phyloP scores from a whole-genome alignment of 352 stramenopile species.

The Aphanomyces invadans region DNA sequence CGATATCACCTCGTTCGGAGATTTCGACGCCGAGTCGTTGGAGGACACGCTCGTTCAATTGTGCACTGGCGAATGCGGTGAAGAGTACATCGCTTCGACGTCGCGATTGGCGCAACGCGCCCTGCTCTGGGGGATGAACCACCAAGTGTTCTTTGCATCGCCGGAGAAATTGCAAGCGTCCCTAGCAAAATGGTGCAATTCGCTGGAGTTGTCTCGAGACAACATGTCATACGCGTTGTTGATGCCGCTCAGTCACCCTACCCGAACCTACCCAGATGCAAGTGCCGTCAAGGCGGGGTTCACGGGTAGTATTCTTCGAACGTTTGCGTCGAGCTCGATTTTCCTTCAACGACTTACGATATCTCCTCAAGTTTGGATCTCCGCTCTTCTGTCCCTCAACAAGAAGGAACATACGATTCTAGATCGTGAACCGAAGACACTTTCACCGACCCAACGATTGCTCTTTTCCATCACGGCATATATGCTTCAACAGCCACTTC shows the following conservation, averaged over 20 bases:
- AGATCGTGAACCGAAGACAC: neutral
- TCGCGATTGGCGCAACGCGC: constrained; percentile 16
- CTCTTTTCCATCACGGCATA: constrained; percentile 16
- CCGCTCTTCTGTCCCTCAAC: neutral
- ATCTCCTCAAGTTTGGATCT: neutral
- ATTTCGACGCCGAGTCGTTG: neutral
- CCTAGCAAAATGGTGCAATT: neutral
- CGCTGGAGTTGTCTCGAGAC: neutral
- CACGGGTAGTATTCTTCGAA: constrained; percentile 9
- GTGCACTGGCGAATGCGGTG: neutral
- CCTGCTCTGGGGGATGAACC: constrained; percentile 13
- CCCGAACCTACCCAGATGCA: neutral
- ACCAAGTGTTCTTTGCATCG: constrained; percentile 9
- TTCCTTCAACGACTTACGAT: neutral
- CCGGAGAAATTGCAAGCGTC: neutral
- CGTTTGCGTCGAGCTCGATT: neutral
- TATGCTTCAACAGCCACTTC: neutral
- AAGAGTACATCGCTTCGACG: neutral
- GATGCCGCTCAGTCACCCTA: neutral
- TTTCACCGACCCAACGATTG: constrained; percentile 6
- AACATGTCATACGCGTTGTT: neutral
- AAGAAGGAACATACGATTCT: neutral
- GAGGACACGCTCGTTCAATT: neutral
- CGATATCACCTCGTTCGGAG: neutral
- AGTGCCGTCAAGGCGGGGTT: constrained; percentile 4